A percentile compares a stretch with the other conserved stretches of the same genome.
Evolutionary conservation across 1,284 basidiomycete genomes (phyloP).

Genomic region (Tilletia walkeri): DNA sequence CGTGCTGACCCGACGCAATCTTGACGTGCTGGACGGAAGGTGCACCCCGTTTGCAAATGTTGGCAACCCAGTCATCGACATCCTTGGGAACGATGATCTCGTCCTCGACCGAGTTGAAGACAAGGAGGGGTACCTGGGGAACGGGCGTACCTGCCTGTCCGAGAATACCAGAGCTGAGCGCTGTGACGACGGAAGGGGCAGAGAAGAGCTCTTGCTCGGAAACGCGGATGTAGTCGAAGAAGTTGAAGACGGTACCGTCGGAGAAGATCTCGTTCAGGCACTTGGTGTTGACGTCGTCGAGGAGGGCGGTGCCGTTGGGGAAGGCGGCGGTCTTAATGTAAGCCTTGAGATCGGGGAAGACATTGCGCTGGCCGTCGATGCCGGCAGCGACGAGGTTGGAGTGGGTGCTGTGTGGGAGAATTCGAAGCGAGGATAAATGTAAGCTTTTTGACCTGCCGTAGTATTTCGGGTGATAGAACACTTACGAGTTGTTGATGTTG

Average conservation of each 20-base stretch:
- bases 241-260: slow-evolving; percentile 15
- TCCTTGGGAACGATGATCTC: slow-evolving; percentile 21
- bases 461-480: background rate
- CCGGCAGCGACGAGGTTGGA: slow-evolving; percentile 7
- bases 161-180: background rate
- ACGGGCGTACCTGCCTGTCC: slow-evolving; percentile 12
- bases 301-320: slow-evolving; percentile 14
- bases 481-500: slow-evolving; percentile 15
- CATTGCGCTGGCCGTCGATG: slow-evolving; percentile 13
- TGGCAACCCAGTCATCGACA: slow-evolving; percentile 17
- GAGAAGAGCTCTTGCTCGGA: slow-evolving; percentile 16
- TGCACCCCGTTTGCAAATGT: slow-evolving; percentile 10
- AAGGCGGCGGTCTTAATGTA: slow-evolving; percentile 9
- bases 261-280: slow-evolving; percentile 20
- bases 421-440: background rate
- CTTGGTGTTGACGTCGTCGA: slow-evolving; percentile 14
- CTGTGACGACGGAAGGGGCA: background rate
- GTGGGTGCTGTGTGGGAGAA: slow-evolving; percentile 3
- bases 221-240: slow-evolving; percentile 18
- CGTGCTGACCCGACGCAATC: slow-evolving; percentile 13
- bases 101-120: slow-evolving; percentile 19
- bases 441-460: background rate
- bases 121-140: slow-evolving; percentile 11
- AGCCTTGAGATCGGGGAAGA: slow-evolving; percentile 9
- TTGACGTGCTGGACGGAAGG: slow-evolving; percentile 16